A percentile compares a stretch with the other conserved stretches of the same genome.
Conservation (phyloP, 257 asterid species). For the Solanum bulbocastanum region DNA sequence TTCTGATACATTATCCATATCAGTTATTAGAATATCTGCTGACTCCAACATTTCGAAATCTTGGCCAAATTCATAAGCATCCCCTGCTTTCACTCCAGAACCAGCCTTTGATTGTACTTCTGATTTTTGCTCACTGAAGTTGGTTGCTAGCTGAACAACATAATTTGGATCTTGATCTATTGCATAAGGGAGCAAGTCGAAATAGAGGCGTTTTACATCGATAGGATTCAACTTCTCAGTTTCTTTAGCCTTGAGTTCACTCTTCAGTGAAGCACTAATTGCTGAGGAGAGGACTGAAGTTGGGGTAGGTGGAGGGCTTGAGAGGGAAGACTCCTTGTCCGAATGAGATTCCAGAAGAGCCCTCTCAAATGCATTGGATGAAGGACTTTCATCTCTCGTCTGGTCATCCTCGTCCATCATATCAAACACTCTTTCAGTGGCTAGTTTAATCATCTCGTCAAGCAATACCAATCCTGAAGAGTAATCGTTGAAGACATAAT, state of each 20-base stretch:
- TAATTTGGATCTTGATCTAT: slow-evolving; percentile 31
- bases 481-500: background rate
- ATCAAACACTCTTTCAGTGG: slow-evolving; percentile 52
- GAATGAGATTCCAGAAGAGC: slow-evolving; percentile 23
- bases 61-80: background rate
- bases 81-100: slow-evolving; percentile 10
- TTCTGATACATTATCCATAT: slow-evolving; percentile 4
- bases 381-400: slow-evolving; percentile 35
- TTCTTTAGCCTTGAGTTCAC: slow-evolving; percentile 44
- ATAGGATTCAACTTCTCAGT: slow-evolving; percentile 65
- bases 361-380: slow-evolving; percentile 24
- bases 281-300: slow-evolving; percentile 64
- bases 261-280: slow-evolving; percentile 9
- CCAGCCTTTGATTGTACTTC: slow-evolving; percentile 1
- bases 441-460: slow-evolving; percentile 61
- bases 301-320: slow-evolving; percentile 63
- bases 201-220: slow-evolving; percentile 62
- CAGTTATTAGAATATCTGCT: slow-evolving; percentile 1
- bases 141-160: slow-evolving; percentile 10
- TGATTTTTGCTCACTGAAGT: background rate
- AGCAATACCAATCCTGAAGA: slow-evolving; percentile 47
- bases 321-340: background rate
- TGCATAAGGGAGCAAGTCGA: slow-evolving; percentile 53
- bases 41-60: slow-evolving; percentile 4
- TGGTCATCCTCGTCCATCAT: slow-evolving; percentile 9